Evolutionary conservation across 331 rosid species (phyloP).

Genomic region (Quercus phellos): DNA sequence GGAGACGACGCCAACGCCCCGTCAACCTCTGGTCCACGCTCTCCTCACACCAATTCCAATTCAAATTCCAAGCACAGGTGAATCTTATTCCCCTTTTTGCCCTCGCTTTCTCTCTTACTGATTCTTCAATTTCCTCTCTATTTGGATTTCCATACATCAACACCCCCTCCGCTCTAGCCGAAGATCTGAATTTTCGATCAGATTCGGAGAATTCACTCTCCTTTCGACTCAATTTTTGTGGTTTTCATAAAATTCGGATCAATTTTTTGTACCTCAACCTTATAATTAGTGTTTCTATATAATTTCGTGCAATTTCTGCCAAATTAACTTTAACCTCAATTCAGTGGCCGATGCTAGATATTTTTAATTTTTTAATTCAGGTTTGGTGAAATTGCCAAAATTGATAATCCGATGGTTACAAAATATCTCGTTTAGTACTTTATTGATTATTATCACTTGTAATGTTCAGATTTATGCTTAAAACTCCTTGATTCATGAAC

Average conservation of each 20-base stretch:
- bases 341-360: background rate
- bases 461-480: background rate
- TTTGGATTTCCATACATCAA: background rate
- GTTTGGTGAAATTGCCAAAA: background rate
- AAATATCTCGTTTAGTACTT: background rate
- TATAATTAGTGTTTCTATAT: background rate
- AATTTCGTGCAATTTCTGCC: background rate
- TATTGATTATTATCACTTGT: background rate
- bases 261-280: background rate
- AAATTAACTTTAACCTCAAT: background rate
- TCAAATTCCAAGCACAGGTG: constrained; percentile 33
- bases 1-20: constrained; percentile 51
- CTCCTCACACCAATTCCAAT: background rate
- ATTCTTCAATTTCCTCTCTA: background rate
- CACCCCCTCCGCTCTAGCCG: background rate
- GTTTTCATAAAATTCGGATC: background rate
- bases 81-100: background rate
- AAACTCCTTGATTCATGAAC: background rate
- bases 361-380: background rate
- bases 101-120: background rate
- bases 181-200: background rate
- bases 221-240: background rate
- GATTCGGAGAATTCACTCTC: background rate
- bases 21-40: constrained; percentile 36
- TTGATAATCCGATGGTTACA: background rate